Evolutionary conservation across 371 early-diverging fungal genomes (phyloP).

Genomic region (Syncephalastrum monosporum): DNA sequence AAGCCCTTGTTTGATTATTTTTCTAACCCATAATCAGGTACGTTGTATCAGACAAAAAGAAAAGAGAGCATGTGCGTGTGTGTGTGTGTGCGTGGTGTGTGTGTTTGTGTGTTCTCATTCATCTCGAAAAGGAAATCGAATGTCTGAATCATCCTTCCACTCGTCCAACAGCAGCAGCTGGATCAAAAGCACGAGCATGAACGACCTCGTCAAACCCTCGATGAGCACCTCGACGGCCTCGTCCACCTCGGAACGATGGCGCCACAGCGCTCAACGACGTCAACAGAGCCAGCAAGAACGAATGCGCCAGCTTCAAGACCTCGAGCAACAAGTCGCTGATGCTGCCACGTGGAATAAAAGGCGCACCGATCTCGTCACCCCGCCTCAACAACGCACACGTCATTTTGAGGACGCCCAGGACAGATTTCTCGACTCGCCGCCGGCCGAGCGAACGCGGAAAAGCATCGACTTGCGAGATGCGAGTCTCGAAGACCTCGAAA

Average conservation of each 20-base stretch:
- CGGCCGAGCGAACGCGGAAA: conserved; percentile 4
- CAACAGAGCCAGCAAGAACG: conserved; percentile 37
- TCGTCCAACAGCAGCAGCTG: conserved; percentile 14
- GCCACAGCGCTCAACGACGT: conserved; percentile 24
- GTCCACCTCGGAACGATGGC: conserved; percentile 27
- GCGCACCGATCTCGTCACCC: conserved; percentile 26
- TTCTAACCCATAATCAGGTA: too few species aligned
- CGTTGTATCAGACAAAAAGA: too few species aligned
- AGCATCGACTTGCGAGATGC: conserved; percentile 38
- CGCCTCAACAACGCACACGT: conserved; percentile 11
- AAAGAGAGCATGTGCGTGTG: too few species aligned
- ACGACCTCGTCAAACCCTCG: neutral
- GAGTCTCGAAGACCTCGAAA: conserved; percentile 44
- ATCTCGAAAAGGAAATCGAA: conserved; percentile 3
- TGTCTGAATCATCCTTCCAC: conserved; percentile 7
- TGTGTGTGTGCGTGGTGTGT: too few species aligned
- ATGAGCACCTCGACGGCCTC: conserved; percentile 6
- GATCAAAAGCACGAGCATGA: conserved; percentile 12
- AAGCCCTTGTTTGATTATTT: too few species aligned
- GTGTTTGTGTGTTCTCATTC: too few species aligned
- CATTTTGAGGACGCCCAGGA: conserved; percentile 11
- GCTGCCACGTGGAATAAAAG: conserved; percentile 35
- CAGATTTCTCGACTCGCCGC: conserved; percentile 1
- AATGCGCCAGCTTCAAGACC: conserved; percentile 35
- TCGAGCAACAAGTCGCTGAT: conserved; percentile 40